These are phyloP conservation scores for Lepidopterella palustris DNA, from an alignment of 495 filamentous ascomycete species.

Conservation along the genomic window DNA sequence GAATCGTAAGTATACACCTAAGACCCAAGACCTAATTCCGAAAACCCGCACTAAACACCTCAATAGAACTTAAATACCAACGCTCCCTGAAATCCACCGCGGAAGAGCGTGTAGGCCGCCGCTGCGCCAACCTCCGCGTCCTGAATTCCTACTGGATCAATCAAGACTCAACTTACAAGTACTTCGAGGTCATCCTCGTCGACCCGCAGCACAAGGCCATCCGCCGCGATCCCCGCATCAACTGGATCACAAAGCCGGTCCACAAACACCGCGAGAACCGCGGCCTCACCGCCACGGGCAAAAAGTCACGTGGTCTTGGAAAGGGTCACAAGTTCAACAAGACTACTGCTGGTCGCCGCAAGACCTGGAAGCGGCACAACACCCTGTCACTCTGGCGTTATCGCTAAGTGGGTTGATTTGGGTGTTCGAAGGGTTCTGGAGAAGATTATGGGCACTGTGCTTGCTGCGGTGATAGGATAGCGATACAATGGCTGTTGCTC, in stretches of 20 bases:
- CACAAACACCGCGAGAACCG: slow-evolving; percentile 99
- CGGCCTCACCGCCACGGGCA: slow-evolving; percentile 95
- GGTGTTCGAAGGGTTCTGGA: slow-evolving; percentile 6
- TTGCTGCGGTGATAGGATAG: background rate
- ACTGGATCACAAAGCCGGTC: slow-evolving; percentile 99
- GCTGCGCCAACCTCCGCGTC: slow-evolving; percentile 96
- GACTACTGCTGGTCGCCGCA: slow-evolving; percentile 85
- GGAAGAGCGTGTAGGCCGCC: slow-evolving; percentile 98
- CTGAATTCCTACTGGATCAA: slow-evolving; percentile 99
- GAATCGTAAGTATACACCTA: no score
- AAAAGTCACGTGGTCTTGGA: slow-evolving; percentile 97
- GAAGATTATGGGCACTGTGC: background rate
- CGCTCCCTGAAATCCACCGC: slow-evolving; percentile 93
- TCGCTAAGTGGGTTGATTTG: slow-evolving; percentile 41
- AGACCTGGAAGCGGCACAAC: slow-evolving; percentile 99
- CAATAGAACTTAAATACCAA: slow-evolving; percentile 99
- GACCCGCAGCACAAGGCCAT: slow-evolving; percentile 99
- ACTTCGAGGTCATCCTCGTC: slow-evolving; percentile 99
- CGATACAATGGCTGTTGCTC: background rate
- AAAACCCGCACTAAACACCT: no score
- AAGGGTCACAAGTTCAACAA: slow-evolving; percentile 99
- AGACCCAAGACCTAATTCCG: no score
- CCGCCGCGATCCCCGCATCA: slow-evolving; percentile 96
- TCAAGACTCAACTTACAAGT: slow-evolving; percentile 99
- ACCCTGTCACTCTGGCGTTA: slow-evolving; percentile 93